These are phyloP conservation scores for Globomyces sp. DNA, from an alignment of 371 early-diverging fungal genomes.

Conservation along the genomic window DNA sequence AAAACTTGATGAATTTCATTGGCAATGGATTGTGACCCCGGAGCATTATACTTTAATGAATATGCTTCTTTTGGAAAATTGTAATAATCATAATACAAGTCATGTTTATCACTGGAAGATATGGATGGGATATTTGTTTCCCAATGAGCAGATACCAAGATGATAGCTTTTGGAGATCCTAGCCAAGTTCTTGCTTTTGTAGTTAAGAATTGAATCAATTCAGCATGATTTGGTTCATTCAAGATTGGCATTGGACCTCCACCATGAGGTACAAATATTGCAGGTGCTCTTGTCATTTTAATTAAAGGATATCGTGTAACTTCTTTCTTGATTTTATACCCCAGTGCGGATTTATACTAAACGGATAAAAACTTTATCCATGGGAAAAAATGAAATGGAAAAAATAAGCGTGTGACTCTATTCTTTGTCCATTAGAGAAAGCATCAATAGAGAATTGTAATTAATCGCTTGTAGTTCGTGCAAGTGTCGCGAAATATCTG, in stretches of 20 bases:
- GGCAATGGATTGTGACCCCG: slow-evolving; percentile 37
- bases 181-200: slow-evolving; percentile 16
- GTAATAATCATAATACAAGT: slow-evolving; percentile 49
- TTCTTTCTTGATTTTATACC: neutral
- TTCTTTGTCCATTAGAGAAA: too few relatives aligned
- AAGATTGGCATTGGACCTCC: slow-evolving; percentile 37
- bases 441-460: too few relatives aligned
- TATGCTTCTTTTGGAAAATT: slow-evolving; percentile 46
- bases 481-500: too few relatives aligned
- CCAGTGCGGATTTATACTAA: neutral
- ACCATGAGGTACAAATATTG: slow-evolving; percentile 32
- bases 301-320: neutral
- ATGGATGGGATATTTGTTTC: slow-evolving; percentile 27
- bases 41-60: slow-evolving; percentile 38
- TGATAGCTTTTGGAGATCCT: slow-evolving; percentile 28
- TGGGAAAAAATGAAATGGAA: too few relatives aligned
- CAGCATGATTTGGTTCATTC: slow-evolving; percentile 22
- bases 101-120: slow-evolving; percentile 18
- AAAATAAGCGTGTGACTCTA: too few relatives aligned
- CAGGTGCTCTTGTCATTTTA: slow-evolving; percentile 16
- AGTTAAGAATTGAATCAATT: slow-evolving; percentile 20
- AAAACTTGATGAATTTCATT: slow-evolving; percentile 28
- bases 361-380: too few relatives aligned
- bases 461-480: too few relatives aligned
- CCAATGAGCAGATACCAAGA: slow-evolving; percentile 49